Percentiles rank a stretch among this genome's conserved stretches.
Evolutionary conservation across 345 rosid genomes (phyloP).

Genomic region (Eucalyptus sideroxylon): DNA sequence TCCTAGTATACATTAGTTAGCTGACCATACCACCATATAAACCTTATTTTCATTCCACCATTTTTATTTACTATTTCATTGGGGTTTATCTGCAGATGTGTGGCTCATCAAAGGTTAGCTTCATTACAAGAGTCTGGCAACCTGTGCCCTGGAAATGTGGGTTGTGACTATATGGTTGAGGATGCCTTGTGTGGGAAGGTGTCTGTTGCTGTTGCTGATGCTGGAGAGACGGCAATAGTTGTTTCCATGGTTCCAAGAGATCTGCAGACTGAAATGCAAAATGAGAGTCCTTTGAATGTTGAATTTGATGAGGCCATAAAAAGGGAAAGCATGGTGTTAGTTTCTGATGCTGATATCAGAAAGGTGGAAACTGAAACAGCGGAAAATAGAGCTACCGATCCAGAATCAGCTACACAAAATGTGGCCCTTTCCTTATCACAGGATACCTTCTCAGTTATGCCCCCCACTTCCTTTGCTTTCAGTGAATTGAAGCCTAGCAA

Average conservation of each 20-base stretch:
- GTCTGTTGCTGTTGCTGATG: constrained; percentile 78
- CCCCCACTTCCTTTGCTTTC: constrained; percentile 15
- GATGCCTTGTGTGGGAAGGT: constrained; percentile 50
- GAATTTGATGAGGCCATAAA: constrained; percentile 15
- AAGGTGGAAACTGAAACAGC: constrained; percentile 5
- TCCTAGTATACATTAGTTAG: neutral
- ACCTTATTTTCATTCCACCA: neutral
- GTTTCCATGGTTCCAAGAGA: constrained; percentile 62
- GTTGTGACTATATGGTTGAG: constrained; percentile 29
- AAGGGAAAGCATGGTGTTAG: constrained; percentile 2
- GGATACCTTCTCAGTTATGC: constrained; percentile 18
- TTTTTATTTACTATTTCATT: neutral
- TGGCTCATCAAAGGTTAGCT: constrained; percentile 27
- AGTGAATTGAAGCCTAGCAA: constrained; percentile 11
- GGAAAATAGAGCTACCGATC: constrained; percentile 17
- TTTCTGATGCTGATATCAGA: constrained; percentile 11
- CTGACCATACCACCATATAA: neutral
- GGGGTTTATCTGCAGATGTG: constrained; percentile 43
- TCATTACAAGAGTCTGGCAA: constrained; percentile 12
- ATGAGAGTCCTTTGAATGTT: constrained; percentile 9
- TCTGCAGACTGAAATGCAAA: constrained; percentile 28
- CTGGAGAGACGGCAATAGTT: constrained; percentile 91
- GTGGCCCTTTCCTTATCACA: constrained; percentile 34
- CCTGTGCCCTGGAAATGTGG: constrained; percentile 20
- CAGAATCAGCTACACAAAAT: constrained; percentile 10